These are phyloP conservation scores for Komagataella pastoris DNA, from an alignment of 805 yeast genomes.

Conservation along the genomic window DNA sequence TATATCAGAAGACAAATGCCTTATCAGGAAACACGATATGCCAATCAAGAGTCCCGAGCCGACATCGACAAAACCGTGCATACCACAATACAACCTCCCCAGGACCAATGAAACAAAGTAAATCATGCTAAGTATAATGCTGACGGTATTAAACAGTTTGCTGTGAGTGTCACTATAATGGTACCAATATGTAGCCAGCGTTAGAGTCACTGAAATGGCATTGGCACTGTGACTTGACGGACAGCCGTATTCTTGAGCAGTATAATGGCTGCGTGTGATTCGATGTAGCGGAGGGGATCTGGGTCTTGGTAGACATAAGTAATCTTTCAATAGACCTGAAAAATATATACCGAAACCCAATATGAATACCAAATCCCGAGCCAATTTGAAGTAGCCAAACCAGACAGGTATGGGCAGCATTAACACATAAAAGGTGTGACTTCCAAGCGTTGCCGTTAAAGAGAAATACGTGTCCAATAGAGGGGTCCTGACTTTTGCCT, in stretches of 20 bases:
- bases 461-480: conserved; percentile 65
- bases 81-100: conserved; percentile 90
- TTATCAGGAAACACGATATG: conserved; percentile 27
- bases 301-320: conserved; percentile 84
- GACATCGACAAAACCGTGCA: conserved; percentile 89
- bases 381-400: conserved; percentile 49
- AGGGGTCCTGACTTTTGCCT: conserved; percentile 32
- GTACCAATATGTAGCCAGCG: conserved; percentile 19
- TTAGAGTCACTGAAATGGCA: conserved; percentile 69
- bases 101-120: conserved; percentile 55
- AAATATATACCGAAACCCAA: conserved; percentile 60
- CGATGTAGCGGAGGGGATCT: conserved; percentile 83
- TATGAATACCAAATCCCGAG: conserved; percentile 47
- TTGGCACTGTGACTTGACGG: conserved; percentile 94
- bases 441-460: conserved; percentile 78
- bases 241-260: conserved; percentile 88
- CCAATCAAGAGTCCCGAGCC: conserved; percentile 58
- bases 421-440: conserved; percentile 87
- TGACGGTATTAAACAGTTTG: conserved; percentile 1
- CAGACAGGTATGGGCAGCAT: conserved; percentile 79
- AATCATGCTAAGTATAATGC: conserved; percentile 14
- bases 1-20: conserved; percentile 23
- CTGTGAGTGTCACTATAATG: not conserved
- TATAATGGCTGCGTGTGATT: conserved; percentile 81
- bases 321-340: conserved; percentile 72